These are phyloP conservation scores for Fraxinus angustifolia DNA, from an alignment of 305 asterid species.

Conservation along the genomic window DNA sequence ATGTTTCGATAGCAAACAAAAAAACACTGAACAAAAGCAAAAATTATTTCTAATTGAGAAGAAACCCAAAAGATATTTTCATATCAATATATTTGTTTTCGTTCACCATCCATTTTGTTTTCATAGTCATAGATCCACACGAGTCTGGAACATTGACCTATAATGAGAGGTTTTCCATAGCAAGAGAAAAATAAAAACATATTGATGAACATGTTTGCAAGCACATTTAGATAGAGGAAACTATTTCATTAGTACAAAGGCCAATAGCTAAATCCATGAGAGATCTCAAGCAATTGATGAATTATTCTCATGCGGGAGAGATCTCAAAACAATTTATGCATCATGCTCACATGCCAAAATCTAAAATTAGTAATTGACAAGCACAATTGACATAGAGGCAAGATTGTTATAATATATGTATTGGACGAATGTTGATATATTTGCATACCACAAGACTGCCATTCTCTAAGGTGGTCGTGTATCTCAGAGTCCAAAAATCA, in stretches of 20 bases:
- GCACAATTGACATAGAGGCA: not conserved
- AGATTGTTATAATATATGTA: not conserved
- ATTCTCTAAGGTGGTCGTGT: constrained; percentile 74
- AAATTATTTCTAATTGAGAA: not conserved
- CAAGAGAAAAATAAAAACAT: not conserved
- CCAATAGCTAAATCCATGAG: not conserved
- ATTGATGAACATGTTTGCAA: not conserved
- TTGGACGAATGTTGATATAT: not conserved
- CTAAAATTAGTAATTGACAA: not conserved
- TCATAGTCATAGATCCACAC: not conserved
- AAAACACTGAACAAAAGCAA: not conserved
- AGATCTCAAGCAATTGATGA: not conserved
- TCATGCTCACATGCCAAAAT: not conserved
- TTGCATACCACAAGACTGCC: constrained; percentile 86
- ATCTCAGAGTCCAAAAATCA: constrained; percentile 95
- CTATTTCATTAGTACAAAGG: not conserved
- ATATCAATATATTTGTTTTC: not conserved
- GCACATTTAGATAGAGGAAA: not conserved
- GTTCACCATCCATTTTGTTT: not conserved
- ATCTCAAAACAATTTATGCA: not conserved
- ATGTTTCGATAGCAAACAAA: not conserved
- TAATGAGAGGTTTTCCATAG: not conserved
- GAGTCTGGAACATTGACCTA: not conserved
- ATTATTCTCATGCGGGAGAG: not conserved
- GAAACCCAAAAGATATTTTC: not conserved